Conservation (phyloP, 805 yeast species). For the Torulaspora indica region DNA sequence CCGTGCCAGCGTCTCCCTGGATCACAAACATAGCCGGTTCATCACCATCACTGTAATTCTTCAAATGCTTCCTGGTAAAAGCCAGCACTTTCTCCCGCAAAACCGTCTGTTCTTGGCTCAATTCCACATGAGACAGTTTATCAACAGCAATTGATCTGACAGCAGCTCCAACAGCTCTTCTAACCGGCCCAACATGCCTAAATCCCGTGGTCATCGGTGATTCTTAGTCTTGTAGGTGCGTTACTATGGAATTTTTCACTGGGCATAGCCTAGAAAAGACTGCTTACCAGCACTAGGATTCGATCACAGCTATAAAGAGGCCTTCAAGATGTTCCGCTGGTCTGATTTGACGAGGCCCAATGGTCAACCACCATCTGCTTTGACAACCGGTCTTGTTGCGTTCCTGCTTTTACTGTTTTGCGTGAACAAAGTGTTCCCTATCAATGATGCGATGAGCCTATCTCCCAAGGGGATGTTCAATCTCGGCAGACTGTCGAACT, state of each 20-base stretch:
- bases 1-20: constrained; percentile 49
- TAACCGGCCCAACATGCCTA: constrained; percentile 8
- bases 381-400: constrained; percentile 55
- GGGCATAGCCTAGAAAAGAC: neutral
- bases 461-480: constrained; percentile 16
- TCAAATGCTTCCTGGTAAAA: constrained; percentile 31
- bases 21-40: constrained; percentile 39
- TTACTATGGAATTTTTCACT: neutral
- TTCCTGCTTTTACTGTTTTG: constrained; percentile 48
- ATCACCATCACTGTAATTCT: constrained; percentile 11
- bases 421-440: constrained; percentile 23
- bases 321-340: constrained; percentile 9
- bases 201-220: constrained; percentile 12
- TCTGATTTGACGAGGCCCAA: constrained; percentile 16
- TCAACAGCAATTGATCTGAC: constrained; percentile 33
- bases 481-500: constrained; percentile 45
- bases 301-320: neutral
- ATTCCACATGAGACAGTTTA: constrained; percentile 35
- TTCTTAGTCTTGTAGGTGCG: neutral
- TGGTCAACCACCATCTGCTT: constrained; percentile 48
- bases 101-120: constrained; percentile 38
- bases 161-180: constrained; percentile 3
- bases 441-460: constrained; percentile 14
- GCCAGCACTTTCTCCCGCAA: constrained; percentile 32
- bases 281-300: neutral